These are phyloP conservation scores for Bassia scoparia DNA, from an alignment of 148 eudicot genomes.

Conservation along the genomic window DNA sequence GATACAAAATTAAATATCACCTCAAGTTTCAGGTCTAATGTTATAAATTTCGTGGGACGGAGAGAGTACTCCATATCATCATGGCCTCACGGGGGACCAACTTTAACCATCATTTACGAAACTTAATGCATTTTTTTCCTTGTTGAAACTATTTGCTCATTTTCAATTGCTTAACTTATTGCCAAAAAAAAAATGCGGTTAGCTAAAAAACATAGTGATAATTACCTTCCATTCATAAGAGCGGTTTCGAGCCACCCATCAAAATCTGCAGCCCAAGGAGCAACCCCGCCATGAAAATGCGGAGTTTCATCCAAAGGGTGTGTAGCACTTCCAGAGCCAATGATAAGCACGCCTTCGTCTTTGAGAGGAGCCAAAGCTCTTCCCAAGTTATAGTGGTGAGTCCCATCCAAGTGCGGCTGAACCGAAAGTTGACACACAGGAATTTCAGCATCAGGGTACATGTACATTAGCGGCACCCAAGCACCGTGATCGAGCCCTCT, in stretches of 20 bases:
- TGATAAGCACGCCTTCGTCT: slow-evolving; percentile 73
- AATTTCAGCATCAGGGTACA: slow-evolving; percentile 84
- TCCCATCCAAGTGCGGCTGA: slow-evolving; percentile 48
- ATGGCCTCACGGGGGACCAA: too few relatives aligned
- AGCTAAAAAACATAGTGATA: background rate
- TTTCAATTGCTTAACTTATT: too few relatives aligned
- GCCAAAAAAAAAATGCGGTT: too few relatives aligned
- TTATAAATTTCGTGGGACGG: too few relatives aligned
- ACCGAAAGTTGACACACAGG: slow-evolving; percentile 82
- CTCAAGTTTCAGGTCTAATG: too few relatives aligned
- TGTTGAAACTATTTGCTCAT: too few relatives aligned
- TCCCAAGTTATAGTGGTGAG: slow-evolving; percentile 62
- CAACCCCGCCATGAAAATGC: slow-evolving; percentile 25
- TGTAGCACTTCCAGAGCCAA: slow-evolving; percentile 82
- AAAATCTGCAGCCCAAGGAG: slow-evolving; percentile 67
- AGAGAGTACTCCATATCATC: too few relatives aligned
- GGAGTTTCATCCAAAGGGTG: slow-evolving; percentile 53
- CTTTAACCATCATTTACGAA: too few relatives aligned
- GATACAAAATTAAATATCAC: too few relatives aligned
- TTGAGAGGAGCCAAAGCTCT: slow-evolving; percentile 65
- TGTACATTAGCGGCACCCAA: slow-evolving; percentile 90
- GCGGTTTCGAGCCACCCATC: slow-evolving; percentile 72
- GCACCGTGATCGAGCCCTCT: slow-evolving; percentile 89
- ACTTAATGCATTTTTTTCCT: too few relatives aligned
- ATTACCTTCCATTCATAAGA: slow-evolving; percentile 57